Evolutionary conservation across 2,329 filamentous ascomycete genomes (phyloP).

Genomic region (Aspergillus transmontanensis): DNA sequence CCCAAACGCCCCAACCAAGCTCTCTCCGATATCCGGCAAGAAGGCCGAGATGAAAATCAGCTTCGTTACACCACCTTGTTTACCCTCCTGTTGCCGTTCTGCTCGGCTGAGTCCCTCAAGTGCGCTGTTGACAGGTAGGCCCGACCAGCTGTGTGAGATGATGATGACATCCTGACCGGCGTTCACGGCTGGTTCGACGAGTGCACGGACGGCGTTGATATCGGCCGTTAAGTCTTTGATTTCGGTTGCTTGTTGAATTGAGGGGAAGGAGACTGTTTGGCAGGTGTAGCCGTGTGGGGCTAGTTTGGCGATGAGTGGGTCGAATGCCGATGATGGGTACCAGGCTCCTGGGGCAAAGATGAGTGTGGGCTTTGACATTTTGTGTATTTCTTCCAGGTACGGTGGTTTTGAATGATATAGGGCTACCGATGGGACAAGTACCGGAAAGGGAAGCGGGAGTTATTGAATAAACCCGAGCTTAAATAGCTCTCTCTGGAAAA

Average conservation of each 20-base stretch:
- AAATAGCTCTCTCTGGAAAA: background rate
- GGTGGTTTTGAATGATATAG: background rate
- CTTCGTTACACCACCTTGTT: slow-evolving; percentile 36
- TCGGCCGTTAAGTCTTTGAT: slow-evolving; percentile 31
- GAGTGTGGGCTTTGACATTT: slow-evolving; percentile 27
- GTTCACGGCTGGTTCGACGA: slow-evolving; percentile 32
- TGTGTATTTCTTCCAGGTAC: background rate
- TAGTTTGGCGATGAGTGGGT: slow-evolving; percentile 27
- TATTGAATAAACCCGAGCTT: background rate
- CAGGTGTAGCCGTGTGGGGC: slow-evolving; percentile 20
- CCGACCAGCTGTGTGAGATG: slow-evolving; percentile 40
- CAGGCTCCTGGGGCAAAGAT: slow-evolving; percentile 36
- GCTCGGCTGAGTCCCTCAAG: slow-evolving; percentile 34
- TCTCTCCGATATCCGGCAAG: slow-evolving; percentile 35
- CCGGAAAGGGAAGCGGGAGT: background rate
- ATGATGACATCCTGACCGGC: slow-evolving; percentile 35
- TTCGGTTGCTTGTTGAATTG: slow-evolving; percentile 26
- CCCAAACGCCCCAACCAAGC: slow-evolving; percentile 33
- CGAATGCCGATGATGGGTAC: slow-evolving; percentile 34
- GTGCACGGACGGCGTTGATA: slow-evolving; percentile 33
- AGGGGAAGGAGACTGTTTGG: slow-evolving; percentile 31
- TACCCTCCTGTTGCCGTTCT: slow-evolving; percentile 28
- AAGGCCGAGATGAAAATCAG: slow-evolving; percentile 39
- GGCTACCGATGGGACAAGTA: background rate
- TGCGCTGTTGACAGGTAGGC: slow-evolving; percentile 39